phyloP scores from a whole-genome alignment of 2,329 filamentous ascomycete genomes.

The Fusarium penzigii region DNA sequence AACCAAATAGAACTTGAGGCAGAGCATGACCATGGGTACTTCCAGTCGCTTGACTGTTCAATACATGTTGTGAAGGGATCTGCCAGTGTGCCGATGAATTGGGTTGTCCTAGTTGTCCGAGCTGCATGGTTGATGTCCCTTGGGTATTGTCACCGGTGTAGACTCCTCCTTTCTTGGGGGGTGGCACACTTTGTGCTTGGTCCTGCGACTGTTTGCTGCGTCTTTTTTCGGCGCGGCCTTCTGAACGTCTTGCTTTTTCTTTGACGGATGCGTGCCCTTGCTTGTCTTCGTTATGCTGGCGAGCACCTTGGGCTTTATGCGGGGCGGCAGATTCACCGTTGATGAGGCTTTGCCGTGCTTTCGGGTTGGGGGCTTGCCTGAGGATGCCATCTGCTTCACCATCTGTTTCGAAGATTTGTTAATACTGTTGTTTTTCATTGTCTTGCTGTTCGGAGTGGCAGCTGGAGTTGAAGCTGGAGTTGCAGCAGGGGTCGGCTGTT shows the following conservation, averaged over 20 bases:
- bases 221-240: neutral
- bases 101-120: neutral
- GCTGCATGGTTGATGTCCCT: neutral
- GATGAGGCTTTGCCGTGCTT: constrained; percentile 11
- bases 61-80: too few relatives aligned
- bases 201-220: neutral
- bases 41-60: too few relatives aligned
- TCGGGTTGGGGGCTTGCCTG: constrained; percentile 19
- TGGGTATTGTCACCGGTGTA: neutral
- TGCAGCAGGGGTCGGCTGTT: constrained; percentile 23
- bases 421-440: constrained; percentile 30
- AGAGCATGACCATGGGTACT: too few relatives aligned
- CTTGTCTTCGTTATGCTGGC: constrained; percentile 33
- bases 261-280: constrained; percentile 8
- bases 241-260: neutral
- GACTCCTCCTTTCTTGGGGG: neutral
- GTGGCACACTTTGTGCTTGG: neutral
- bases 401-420: constrained; percentile 34
- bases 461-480: constrained; percentile 23
- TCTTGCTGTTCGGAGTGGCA: constrained; percentile 28
- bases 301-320: constrained; percentile 12
- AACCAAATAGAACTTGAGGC: too few relatives aligned
- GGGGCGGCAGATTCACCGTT: constrained; percentile 1
- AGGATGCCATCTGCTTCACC: constrained; percentile 27
- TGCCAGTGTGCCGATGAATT: neutral